Base-by-base conservation (phyloP, 2,329 filamentous ascomycete genomes). In the Aspergillus cejpii region DNA sequence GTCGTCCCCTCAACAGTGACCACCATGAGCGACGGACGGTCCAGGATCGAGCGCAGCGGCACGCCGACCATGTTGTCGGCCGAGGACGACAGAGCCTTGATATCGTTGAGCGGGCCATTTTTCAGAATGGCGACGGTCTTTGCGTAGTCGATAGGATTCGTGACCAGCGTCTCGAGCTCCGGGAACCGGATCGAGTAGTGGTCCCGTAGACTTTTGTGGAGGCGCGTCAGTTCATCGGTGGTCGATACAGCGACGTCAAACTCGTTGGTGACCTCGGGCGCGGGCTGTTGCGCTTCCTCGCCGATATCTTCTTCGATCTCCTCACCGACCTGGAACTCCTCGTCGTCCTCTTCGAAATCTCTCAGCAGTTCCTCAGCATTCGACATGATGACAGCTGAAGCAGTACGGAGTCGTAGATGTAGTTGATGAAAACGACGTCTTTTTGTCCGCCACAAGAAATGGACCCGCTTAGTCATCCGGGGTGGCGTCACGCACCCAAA, bases 181-280 rank as follows among this genome's bases (percentile, higher is more conserved):
- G 92, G 91, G 60, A 97, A 98, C 49, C 91, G 81, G 14, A 85
- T 78, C 7, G 90, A 95, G 71, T 98, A 98, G 68, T 96, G 88
- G 60, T 98, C 92, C 60, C 91, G 81, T 48, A 96, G 88, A 66
- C 88, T 94, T 70, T 98, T 98, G 75, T 98, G 92, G 17, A 97
- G 87, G 6, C 92, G 78, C 26, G 86, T 85, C 37, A 97, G 86
- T 66, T 97, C 91, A 62, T 87, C 87, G 56, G 95, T 90, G 55
- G 97, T 96, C 51, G 86, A 85, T 5, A 91, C 94, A 0, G 92
- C 94, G 6, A 94, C 89, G 64, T 94, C 87, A 36, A 92, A 81
- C 58, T 85, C 84, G 41, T 83, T 79, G 64, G 91, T 87, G 49
- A 83, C 77, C 50, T 84, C 81, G 54, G 86, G 81, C 55, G 56